Evolutionary conservation across 169 alveolate genomes (phyloP).

Genomic region (Nephromyces sp.): DNA sequence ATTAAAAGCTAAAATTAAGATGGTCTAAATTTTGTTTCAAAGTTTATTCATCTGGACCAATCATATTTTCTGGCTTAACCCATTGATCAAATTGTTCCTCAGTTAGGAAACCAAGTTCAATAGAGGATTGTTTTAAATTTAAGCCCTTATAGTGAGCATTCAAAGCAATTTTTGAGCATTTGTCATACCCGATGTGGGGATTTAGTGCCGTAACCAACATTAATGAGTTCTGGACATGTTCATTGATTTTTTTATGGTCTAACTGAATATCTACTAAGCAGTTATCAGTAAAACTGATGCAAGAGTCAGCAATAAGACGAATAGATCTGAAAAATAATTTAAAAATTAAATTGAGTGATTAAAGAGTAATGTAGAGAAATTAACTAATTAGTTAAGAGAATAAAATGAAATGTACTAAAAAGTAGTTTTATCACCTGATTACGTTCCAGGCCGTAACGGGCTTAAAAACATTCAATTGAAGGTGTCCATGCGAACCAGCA

Average conservation of each 20-base stretch:
- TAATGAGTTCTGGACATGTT: conserved; percentile 47
- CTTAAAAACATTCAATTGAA: conserved; percentile 79
- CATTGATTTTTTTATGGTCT: conserved; percentile 49
- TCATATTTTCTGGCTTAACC: conserved; percentile 74
- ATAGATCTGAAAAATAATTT: background rate
- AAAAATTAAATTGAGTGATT: background rate
- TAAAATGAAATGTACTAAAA: conserved; percentile 13
- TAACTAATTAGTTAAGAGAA: conserved; percentile 34
- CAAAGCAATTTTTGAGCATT: conserved; percentile 77
- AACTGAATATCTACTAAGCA: conserved; percentile 75
- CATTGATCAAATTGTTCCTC: conserved; percentile 64
- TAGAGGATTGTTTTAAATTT: conserved; percentile 68
- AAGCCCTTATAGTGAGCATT: conserved; percentile 61
- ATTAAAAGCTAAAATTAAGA: no score
- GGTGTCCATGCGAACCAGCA: conserved; percentile 78
- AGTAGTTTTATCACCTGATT: conserved; percentile 55
- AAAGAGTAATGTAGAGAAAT: no score
- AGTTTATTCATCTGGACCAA: background rate
- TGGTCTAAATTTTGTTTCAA: no score
- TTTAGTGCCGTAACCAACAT: conserved; percentile 81
- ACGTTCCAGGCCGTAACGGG: conserved; percentile 73
- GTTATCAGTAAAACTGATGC: conserved; percentile 58
- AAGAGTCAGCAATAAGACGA: conserved; percentile 50
- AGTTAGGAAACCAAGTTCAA: conserved; percentile 58
- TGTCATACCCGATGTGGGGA: conserved; percentile 76